phyloP scores from a whole-genome alignment of 139 green algal species.

The Penium margaritaceum region DNA sequence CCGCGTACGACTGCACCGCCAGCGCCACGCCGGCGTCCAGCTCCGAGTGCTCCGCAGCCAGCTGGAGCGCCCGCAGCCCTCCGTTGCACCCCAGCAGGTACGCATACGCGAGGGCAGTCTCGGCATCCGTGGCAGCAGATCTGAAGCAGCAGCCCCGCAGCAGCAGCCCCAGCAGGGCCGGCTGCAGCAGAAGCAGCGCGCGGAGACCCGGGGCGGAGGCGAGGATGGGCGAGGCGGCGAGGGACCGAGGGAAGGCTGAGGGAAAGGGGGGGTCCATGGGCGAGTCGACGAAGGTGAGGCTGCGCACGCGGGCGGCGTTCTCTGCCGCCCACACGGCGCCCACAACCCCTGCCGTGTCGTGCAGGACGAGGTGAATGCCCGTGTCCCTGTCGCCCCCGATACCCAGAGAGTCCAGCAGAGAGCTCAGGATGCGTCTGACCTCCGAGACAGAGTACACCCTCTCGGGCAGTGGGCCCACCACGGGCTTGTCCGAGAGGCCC shows the following conservation, averaged over 20 bases:
- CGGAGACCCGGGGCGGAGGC: not conserved
- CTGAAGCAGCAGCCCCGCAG: constrained; percentile 1
- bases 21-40: not conserved
- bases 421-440: not conserved
- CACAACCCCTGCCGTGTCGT: not conserved
- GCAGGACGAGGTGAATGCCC: constrained; percentile 1
- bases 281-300: not conserved
- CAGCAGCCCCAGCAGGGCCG: not conserved
- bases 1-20: not conserved
- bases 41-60: not conserved
- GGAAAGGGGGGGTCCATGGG: not conserved
- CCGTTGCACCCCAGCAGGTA: constrained; percentile 1
- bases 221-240: not conserved
- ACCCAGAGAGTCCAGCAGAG: not conserved
- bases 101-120: not conserved
- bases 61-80: not conserved
- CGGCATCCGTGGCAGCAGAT: not conserved
- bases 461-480: not conserved
- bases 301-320: not conserved
- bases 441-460: not conserved
- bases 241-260: not conserved
- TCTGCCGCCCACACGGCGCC: constrained; percentile 2
- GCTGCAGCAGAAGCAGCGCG: not conserved
- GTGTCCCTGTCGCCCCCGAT: too few species aligned
- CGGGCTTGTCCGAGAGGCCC: not conserved